Evolutionary conservation across 2,329 filamentous ascomycete genomes (phyloP), one percentile per base, ranked within the genome.

Genomic region (Cladosporium cucumerinum): DNA sequence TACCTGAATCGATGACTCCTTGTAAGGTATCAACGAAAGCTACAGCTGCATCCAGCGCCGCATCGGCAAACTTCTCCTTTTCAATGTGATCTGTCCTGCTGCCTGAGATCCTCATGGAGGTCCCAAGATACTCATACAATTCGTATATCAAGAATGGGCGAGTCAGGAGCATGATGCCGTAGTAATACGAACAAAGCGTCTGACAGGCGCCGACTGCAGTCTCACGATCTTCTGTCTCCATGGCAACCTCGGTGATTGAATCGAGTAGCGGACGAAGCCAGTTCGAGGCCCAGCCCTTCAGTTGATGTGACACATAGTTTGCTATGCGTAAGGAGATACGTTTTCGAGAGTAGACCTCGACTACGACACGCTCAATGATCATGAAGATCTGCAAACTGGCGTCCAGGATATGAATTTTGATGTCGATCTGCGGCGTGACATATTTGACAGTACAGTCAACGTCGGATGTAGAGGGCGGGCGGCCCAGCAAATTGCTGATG

Each of bases 131-230:
- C 48, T 76, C 75, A 59, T 77, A 82, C 1, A 84, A 75, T 58
- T 82, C 80, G 68, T 82, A 84, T 28, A 84, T 80, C 12, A 85
- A 74, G 63, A 85, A 85, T 0, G 82, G 82, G n/a, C 82, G 75
- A 7, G 82, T 83, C 4, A 84, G 72, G 3, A 85, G 74, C 71
- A 84, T 84, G 51, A 85, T 84, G 1, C 81, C 82, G 74, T 82
- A 85, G 69, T 84, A 84, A 65, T 84, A 85, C 3, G 82, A 78
- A 34, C 80, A 80, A 16, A 84, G 76, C 1, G 82, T 77, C 49
- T 83, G 82, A n/a, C 80, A 81, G 5, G 82, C 79, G 2, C 81
- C 81, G 8, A 83, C 70, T 8, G 76, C 76, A 32, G 71, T 75
- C 43, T 77, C 71, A 55, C 71, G 11, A 58, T 64, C 0, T 66